phyloP scores from a whole-genome alignment of 2,329 filamentous ascomycete genomes.

The Ophidiomyces ophidiicola region DNA sequence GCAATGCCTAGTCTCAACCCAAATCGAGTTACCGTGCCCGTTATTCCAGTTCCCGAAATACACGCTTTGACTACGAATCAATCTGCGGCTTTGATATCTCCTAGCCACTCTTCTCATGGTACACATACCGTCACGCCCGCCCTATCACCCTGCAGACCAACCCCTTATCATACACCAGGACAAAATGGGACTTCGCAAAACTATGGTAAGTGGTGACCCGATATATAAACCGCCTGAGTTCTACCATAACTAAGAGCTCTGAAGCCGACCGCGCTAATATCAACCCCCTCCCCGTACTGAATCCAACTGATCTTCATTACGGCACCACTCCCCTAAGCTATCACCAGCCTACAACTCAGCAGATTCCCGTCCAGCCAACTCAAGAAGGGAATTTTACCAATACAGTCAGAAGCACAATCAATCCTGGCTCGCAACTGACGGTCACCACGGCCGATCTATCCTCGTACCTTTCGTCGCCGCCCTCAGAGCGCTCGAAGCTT shows the following conservation, averaged over 20 bases:
- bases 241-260: no score
- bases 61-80: no score
- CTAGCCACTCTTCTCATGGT: not conserved
- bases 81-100: no score
- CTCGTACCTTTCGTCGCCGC: slow-evolving; percentile 23
- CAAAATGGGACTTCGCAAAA: not conserved
- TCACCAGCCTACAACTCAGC: no score
- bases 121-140: not conserved
- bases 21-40: not conserved
- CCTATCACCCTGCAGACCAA: not conserved
- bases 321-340: no score
- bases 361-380: no score
- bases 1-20: not conserved
- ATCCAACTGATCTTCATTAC: no score
- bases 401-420: not conserved
- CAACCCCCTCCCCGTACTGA: no score
- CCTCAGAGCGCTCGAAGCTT: slow-evolving; percentile 23
- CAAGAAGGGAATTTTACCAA: not conserved
- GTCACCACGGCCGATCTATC: slow-evolving; percentile 21
- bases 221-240: no score
- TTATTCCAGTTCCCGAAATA: no score
- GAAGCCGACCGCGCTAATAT: no score
- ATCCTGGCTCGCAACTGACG: not conserved
- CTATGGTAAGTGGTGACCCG: no score
- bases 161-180: not conserved